Percentiles rank a stretch among this genome's conserved stretches.
Evolutionary conservation across 768 basidiomycete species (phyloP).

Genomic region (Phylloporus rhodoxanthus): DNA sequence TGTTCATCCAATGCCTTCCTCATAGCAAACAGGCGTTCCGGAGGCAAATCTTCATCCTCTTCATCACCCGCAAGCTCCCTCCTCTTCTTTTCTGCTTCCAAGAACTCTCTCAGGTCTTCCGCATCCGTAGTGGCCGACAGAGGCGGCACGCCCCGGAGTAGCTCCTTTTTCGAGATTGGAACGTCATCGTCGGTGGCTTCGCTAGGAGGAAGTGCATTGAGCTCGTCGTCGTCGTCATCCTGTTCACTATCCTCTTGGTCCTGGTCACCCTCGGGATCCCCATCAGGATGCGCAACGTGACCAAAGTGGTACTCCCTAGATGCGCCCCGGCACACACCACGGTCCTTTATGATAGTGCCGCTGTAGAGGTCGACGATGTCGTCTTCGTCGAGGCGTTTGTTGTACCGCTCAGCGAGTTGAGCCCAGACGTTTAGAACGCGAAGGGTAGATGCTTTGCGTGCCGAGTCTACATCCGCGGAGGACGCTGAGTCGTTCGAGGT

Average conservation of each 20-base stretch:
- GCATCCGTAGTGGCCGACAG: constrained; percentile 45
- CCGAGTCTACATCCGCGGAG: constrained; percentile 43
- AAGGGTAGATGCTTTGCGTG: constrained; percentile 46
- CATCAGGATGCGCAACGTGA: constrained; percentile 39
- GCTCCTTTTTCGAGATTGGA: constrained; percentile 29
- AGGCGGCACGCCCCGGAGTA: constrained; percentile 38
- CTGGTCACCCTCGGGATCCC: constrained; percentile 33
- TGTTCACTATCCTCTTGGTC: constrained; percentile 44
- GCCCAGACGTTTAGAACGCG: constrained; percentile 62
- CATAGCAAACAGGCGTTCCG: constrained; percentile 12
- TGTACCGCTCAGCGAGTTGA: constrained; percentile 62
- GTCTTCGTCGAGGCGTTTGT: constrained; percentile 64
- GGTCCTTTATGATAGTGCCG: constrained; percentile 58
- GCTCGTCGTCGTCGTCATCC: constrained; percentile 53
- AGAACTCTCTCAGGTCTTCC: constrained; percentile 58
- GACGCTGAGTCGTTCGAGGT: constrained; percentile 25
- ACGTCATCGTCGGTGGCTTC: constrained; percentile 23
- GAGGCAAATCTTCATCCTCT: constrained; percentile 23
- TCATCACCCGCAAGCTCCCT: constrained; percentile 36
- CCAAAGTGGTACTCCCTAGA: constrained; percentile 46
- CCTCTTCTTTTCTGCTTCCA: constrained; percentile 55
- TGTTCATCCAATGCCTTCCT: constrained; percentile 15
- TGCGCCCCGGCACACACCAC: constrained; percentile 53
- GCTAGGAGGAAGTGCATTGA: constrained; percentile 45
- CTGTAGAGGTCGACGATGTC: constrained; percentile 70